Evolutionary conservation across 768 basidiomycete species (phyloP).

Genomic region (Suillus tomentosus): DNA sequence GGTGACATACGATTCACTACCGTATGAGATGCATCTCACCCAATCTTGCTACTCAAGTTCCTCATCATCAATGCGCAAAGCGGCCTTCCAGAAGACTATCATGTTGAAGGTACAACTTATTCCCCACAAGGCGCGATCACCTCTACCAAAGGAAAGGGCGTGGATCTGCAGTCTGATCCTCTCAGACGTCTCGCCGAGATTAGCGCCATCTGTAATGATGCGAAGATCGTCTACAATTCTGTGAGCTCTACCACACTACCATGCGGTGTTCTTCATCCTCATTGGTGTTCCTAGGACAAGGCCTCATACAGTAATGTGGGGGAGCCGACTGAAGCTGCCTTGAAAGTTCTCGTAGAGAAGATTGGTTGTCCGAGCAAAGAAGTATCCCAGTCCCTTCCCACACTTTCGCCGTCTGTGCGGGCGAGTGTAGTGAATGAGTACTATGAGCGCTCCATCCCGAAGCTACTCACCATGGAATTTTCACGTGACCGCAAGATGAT

Average conservation of each 20-base stretch:
- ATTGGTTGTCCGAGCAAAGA: slow-evolving; percentile 72
- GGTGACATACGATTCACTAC: slow-evolving; percentile 40
- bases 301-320: slow-evolving; percentile 80
- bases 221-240: slow-evolving; percentile 81
- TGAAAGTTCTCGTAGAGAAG: slow-evolving; percentile 95
- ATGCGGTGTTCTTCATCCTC: background rate
- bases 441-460: slow-evolving; percentile 72
- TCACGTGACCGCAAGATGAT: slow-evolving; percentile 99
- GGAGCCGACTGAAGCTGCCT: slow-evolving; percentile 96
- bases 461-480: slow-evolving; percentile 95
- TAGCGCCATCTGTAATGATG: slow-evolving; percentile 91
- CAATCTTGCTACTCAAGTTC: slow-evolving; percentile 54
- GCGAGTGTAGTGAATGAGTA: slow-evolving; percentile 84
- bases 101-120: slow-evolving; percentile 91
- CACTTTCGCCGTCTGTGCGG: slow-evolving; percentile 59
- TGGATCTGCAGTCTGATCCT: slow-evolving; percentile 65
- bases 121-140: slow-evolving; percentile 79
- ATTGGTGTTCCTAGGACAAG: slow-evolving; percentile 61
- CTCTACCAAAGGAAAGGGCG: slow-evolving; percentile 62
- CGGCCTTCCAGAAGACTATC: slow-evolving; percentile 61
- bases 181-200: slow-evolving; percentile 90
- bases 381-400: slow-evolving; percentile 55
- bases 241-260: slow-evolving; percentile 43
- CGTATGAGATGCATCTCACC: slow-evolving; percentile 2
- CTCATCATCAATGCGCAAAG: slow-evolving; percentile 62